Conservation (phyloP, 371 early-diverging fungal genomes). For the Apophysomyces elegans region DNA sequence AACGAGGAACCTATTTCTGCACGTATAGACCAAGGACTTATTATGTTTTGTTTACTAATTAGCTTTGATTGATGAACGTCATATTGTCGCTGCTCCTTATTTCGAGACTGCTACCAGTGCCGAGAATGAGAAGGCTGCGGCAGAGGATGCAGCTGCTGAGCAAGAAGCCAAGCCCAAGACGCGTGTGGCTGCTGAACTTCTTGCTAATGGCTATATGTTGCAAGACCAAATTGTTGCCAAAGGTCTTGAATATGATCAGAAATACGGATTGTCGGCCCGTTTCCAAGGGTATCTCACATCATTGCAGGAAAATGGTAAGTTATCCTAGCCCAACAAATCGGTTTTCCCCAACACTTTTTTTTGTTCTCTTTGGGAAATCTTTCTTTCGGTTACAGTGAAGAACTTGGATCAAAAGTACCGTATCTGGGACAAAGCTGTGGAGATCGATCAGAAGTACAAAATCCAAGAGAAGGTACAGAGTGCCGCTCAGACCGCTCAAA, state of each 20-base stretch:
- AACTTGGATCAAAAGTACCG: conserved; percentile 63
- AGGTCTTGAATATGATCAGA: conserved; percentile 61
- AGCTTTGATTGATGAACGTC: conserved; percentile 68
- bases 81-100: conserved; percentile 61
- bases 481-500: conserved; percentile 52
- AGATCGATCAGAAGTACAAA: conserved; percentile 60
- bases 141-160: conserved; percentile 18
- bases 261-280: conserved; percentile 51
- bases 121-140: conserved; percentile 23
- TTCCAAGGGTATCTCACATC: conserved; percentile 31
- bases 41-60: conserved; percentile 11
- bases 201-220: conserved; percentile 65
- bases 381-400: conserved; percentile 36
- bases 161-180: conserved; percentile 67
- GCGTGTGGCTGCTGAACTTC: conserved; percentile 64
- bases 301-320: conserved; percentile 40
- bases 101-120: conserved; percentile 43
- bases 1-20: too few species aligned
- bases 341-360: neutral
- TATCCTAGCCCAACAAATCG: neutral
- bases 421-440: conserved; percentile 58
- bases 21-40: too few species aligned
- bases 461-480: conserved; percentile 62
- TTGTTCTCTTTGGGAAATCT: neutral
- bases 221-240: conserved; percentile 64